A percentile compares a stretch with the other conserved stretches of the same genome.
Conservation (phyloP, 208 protist species). For the Angomonas deanei region DNA sequence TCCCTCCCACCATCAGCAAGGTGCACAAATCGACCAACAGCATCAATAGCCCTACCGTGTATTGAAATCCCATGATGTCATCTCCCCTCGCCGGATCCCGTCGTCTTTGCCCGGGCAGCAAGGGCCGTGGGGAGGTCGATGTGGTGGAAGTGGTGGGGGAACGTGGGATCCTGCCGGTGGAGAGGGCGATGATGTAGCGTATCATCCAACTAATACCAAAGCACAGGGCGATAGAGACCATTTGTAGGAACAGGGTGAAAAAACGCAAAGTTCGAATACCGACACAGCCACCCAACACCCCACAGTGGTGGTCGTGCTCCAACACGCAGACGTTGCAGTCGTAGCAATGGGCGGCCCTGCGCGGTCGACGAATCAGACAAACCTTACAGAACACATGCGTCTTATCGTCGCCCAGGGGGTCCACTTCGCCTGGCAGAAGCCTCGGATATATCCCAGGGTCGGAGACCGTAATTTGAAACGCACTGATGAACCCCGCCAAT, state of each 20-base stretch:
- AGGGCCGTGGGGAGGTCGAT: background rate
- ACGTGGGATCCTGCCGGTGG: background rate
- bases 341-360: constrained; percentile 73
- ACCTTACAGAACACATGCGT: constrained; percentile 54
- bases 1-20: constrained; percentile 43
- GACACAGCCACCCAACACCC: constrained; percentile 66
- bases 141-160: background rate
- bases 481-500: constrained; percentile 31
- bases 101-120: background rate
- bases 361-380: constrained; percentile 56
- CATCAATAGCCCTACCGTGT: constrained; percentile 25
- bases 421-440: constrained; percentile 40
- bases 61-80: constrained; percentile 3
- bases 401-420: constrained; percentile 45
- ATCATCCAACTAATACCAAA: constrained; percentile 42
- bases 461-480: constrained; percentile 43
- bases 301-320: constrained; percentile 83
- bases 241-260: constrained; percentile 57
- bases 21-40: constrained; percentile 39
- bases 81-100: background rate
- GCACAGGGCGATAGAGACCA: constrained; percentile 20
- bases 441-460: constrained; percentile 82
- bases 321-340: constrained; percentile 74
- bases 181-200: constrained; percentile 9
- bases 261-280: constrained; percentile 68